Evolutionary conservation across 352 stramenopile species (phyloP), one percentile per base, ranked within the genome.

Genomic region (Phytophthora palmivora): DNA sequence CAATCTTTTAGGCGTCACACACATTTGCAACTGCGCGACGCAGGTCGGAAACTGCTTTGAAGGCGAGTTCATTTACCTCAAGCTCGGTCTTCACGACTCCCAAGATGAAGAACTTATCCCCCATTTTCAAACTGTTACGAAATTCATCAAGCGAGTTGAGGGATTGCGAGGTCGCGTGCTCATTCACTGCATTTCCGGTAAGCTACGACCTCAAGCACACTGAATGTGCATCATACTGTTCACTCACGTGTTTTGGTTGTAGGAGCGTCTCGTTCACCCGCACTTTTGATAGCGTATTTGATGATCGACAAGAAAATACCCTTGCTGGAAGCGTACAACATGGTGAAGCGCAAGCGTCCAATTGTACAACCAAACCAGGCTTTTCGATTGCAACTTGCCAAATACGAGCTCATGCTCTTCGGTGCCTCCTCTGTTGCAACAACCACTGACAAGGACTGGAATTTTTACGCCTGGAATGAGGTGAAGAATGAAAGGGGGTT

Each of bases 391-490:
- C 81, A 90, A 46, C 69, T 90, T n/a, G 81, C 81, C 15, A 84
- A 88, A 36, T 90, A 76, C 48, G 81, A 90, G 63, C 59, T 90
- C 11, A 79, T 80, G 64, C 56, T 90, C 9, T 77, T 76, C 47
- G 81, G 81, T 0, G 47, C 46, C 2, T 90, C 81, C 1, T 88
- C 78, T 0, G 81, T 90, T 1, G 81, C 81, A 2, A 64, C 58
- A 26, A 84, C 81, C 1, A 56, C 62, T 12, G 81, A 88, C 50
- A 81, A 75, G 19, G 81, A 90, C 65, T 90, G 81, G 81, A 84
- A 90, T 37, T 90, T 90, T 55, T 87, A 76, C 43, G 72, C 72
- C 19, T 90, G 81, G 81, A 88, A 90, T 53, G 82, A 91, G 21
- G 64, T 91, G 28, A 88, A 91, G 57, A 42, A 58, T 19, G 41